phyloP scores from a whole-genome alignment of 192 early-diverging fungal genomes.

The Rhizoclosmatium sp. region DNA sequence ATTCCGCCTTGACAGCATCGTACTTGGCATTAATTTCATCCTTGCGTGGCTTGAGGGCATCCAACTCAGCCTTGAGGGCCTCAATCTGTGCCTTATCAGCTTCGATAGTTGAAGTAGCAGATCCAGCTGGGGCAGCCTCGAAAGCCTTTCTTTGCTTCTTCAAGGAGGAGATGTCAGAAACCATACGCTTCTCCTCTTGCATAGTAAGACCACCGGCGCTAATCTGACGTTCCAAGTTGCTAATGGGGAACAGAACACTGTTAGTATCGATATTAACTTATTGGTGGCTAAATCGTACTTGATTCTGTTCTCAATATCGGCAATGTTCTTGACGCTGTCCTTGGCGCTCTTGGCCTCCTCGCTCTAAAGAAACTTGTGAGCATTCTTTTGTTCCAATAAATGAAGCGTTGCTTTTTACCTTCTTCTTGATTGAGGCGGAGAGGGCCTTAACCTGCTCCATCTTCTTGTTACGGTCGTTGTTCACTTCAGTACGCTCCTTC shows the following conservation, averaged over 20 bases:
- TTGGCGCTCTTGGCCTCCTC: constrained; percentile 78
- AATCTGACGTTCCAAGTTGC: constrained; percentile 78
- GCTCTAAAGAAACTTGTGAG: constrained; percentile 50
- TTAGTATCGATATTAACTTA: not conserved
- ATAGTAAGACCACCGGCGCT: constrained; percentile 79
- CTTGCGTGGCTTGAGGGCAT: constrained; percentile 58
- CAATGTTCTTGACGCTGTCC: constrained; percentile 79
- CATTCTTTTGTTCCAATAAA: not conserved
- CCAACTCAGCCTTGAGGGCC: constrained; percentile 51
- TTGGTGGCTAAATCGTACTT: constrained; percentile 51
- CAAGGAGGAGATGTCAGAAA: constrained; percentile 82
- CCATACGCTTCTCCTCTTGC: constrained; percentile 86
- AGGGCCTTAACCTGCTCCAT: constrained; percentile 77
- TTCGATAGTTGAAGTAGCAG: constrained; percentile 55
- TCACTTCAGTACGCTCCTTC: constrained; percentile 74
- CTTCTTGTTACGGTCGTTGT: constrained; percentile 72
- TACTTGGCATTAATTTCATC: constrained; percentile 70
- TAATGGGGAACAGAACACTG: constrained; percentile 19
- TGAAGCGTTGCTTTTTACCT: constrained; percentile 54
- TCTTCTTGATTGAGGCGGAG: constrained; percentile 80
- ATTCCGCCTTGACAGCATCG: constrained; percentile 75
- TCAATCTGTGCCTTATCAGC: constrained; percentile 75
- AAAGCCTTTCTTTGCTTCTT: constrained; percentile 80
- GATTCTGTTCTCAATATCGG: constrained; percentile 81
- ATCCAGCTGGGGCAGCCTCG: constrained; percentile 49